Evolutionary conservation across 202 grass and related monocot genomes (phyloP).

Genomic region (Zoysia matrella): DNA sequence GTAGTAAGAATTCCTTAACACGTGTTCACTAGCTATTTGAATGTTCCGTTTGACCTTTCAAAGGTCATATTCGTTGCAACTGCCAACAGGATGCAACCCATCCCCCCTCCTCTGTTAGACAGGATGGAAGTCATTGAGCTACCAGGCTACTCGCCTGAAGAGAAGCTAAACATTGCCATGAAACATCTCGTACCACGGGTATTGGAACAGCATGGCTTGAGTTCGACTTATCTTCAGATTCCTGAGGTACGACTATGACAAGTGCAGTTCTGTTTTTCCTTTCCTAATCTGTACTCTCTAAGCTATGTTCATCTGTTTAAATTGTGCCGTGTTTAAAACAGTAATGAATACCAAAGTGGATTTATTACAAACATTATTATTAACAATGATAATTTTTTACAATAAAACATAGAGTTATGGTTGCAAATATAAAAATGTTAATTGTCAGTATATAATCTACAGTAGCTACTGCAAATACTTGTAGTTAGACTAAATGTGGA

Average conservation of each 20-base stretch:
- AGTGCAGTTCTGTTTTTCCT: conserved; percentile 28
- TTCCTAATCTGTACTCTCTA: conserved; percentile 1
- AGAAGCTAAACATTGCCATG: conserved; percentile 96
- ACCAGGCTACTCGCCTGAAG: conserved; percentile 96
- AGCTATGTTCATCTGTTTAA: conserved; percentile 16
- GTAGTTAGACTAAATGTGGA: too few relatives aligned
- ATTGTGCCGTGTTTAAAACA: neutral
- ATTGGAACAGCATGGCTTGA: conserved; percentile 93
- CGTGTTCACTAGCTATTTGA: conserved; percentile 81
- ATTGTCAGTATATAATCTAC: too few relatives aligned
- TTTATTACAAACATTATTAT: conserved; percentile 10
- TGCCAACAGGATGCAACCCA: conserved; percentile 92
- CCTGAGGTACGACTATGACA: conserved; percentile 67
- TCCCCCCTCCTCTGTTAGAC: conserved; percentile 89
- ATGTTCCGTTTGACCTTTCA: conserved; percentile 96
- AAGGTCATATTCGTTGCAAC: conserved; percentile 98
- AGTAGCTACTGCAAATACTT: too few relatives aligned
- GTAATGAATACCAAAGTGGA: conserved; percentile 18
- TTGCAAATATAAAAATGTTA: neutral
- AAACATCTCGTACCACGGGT: conserved; percentile 99
- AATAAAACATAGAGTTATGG: conserved; percentile 17
- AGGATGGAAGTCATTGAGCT: conserved; percentile 99
- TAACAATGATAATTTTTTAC: neutral
- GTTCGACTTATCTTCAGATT: conserved; percentile 85
- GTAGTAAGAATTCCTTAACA: conserved; percentile 61